Evolutionary conservation across 345 rosid genomes (phyloP), one percentile per base, ranked within the genome.

Genomic region (Hibiscus mutabilis): DNA sequence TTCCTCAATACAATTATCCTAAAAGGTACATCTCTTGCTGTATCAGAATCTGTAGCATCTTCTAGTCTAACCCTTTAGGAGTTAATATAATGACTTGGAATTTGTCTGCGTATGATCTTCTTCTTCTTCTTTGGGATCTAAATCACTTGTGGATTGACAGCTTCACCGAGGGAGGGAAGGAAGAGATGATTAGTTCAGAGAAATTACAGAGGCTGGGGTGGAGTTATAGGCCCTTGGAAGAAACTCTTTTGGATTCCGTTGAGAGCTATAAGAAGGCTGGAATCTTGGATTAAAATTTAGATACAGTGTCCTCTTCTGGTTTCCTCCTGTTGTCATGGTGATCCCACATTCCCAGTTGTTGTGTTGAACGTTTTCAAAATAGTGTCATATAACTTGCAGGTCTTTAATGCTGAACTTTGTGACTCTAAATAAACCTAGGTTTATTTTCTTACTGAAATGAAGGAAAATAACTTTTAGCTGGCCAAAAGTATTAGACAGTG

Each of bases 171-270:
- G 74, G 16, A 16, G 85, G 67, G 25, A 78, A 76, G 6, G 69
- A 29, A 8, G 24, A 13, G 16, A 73, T 37, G 60, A 14, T 79
- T 65, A 87, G 75, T 65, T 82, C 85, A 3, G 82, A 76, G 74
- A 87, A 79, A 63, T 59, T 87, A 74, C 84, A 80, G 79, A 79
- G 57, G 53, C 74, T 85, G 58, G 91, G 92, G 18, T 90, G 91
- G 96, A 80, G 70, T 64, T 84, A 76, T 68, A 51, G 84, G 63
- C 82, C 87, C 0, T 70, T 86, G 69, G 91, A 88, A 57, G 85
- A 90, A 70, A 88, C 84, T 60, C 82, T 85, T 6, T 76, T 62
- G 6, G 91, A 90, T 71, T 78, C 91, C 12, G 76, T 82, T 1
- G 84, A 80, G 70, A 82, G 91, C 77, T 84, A 81, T 59, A 69